Conservation (phyloP, 2,329 filamentous ascomycete species). For the Fusarium austroafricanum region DNA sequence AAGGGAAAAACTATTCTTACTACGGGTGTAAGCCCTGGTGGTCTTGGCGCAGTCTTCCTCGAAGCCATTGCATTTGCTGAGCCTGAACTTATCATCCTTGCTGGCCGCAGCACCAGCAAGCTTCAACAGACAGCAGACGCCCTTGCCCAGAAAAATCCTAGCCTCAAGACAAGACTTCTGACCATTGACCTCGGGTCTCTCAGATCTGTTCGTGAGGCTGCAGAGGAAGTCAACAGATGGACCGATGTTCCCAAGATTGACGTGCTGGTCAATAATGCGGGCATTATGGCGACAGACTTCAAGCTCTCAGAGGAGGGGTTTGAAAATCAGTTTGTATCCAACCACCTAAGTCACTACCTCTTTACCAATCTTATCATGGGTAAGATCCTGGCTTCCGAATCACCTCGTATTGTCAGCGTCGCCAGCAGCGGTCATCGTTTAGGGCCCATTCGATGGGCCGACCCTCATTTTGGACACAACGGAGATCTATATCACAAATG, state of each 20-base stretch:
- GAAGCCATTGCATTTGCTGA: conserved; percentile 9
- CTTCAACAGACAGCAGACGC: conserved; percentile 13
- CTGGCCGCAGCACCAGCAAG: conserved; percentile 7
- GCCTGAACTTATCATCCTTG: background rate
- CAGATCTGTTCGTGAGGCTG: conserved; percentile 1
- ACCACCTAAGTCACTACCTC: conserved; percentile 15
- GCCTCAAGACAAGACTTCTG: background rate
- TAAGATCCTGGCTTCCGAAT: background rate
- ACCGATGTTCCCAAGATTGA: conserved; percentile 4
- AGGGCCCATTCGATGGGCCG: conserved; percentile 14
- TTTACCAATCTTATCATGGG: conserved; percentile 17
- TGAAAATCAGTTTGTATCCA: conserved; percentile 15
- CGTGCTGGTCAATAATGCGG: conserved; percentile 12
- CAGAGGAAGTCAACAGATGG: conserved; percentile 2
- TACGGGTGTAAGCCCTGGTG: conserved; percentile 10
- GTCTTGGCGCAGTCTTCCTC: conserved; percentile 1
- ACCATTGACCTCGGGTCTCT: conserved; percentile 4
- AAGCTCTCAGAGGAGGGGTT: conserved; percentile 11
- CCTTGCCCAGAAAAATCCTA: background rate
- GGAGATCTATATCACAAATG: conserved; percentile 16
- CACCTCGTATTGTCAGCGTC: conserved; percentile 16
- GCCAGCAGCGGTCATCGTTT: conserved; percentile 13
- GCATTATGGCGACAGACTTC: conserved; percentile 19
- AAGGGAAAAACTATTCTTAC: conserved; percentile 18
- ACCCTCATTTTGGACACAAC: background rate